Base-by-base conservation (phyloP, 805 yeast species). In the Candida ortonii region DNA sequence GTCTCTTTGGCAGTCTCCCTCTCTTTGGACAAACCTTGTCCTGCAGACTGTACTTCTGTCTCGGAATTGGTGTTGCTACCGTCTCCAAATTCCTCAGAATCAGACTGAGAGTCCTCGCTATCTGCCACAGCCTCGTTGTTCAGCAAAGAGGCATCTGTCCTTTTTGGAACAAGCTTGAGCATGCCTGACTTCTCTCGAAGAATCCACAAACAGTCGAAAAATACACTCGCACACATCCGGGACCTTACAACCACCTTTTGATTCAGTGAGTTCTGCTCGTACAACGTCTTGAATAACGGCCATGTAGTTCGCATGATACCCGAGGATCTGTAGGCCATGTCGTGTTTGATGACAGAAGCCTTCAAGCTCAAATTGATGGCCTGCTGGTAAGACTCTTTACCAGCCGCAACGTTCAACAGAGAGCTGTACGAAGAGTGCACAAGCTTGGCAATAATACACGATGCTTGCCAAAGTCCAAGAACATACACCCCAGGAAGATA, bases 251-350 rank as follows among this genome's bases (percentile, higher is more conserved):
- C 71, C 4, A 84, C 78, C 25, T 65, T 62, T 11, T 57, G 56
- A 7, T 61, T 58, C 37, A 55, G 46, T n/a, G 59, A 58, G 22
- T 52, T 59, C 42, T 73, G 76, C 25, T 75, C 80, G 44, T 78
- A 75, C 47, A 88, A 64, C 4, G 81, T 71, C 32, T 81, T 74
- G 59, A 84, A 84, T 39, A 88, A 68, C 40, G 83, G 85, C 98
- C 98, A 90, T 67, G 88, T 80, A 53, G 88, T 88, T 51, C 84
- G 75, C 93, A 93, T 86, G 39, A 93, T 87, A 7, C 96, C 96
- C 28, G 95, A 80, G 0, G 95, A 84, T 46, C 97, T 73, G 56
- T 85, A 86, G 0, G 97, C 86, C 70, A 93, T 80, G 54, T 90
- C 98, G 61, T 89, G 93, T 50, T 87, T 87, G 49, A 86, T 67